A percentile compares a stretch with the other conserved stretches of the same genome.
Conservation (phyloP, 1,139 yeast species). For the Kluyveromyces sp. region DNA sequence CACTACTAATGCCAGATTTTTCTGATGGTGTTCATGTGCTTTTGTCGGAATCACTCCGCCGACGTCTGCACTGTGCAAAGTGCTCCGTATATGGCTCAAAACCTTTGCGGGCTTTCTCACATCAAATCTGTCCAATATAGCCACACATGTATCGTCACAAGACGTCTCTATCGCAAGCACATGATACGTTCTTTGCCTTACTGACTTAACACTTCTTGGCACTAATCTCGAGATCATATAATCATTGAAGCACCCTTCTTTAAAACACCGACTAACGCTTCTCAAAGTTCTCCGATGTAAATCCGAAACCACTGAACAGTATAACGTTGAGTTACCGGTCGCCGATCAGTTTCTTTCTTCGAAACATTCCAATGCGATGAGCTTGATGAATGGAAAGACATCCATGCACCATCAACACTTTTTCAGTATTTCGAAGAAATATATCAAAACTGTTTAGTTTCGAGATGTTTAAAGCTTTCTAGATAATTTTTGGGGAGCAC, state of each 20-base stretch:
- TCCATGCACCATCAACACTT: constrained; percentile 6
- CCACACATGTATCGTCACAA: constrained; percentile 92
- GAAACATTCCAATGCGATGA: not conserved
- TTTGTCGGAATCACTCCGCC: constrained; percentile 91
- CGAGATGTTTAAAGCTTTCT: not conserved
- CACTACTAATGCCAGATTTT: constrained; percentile 43
- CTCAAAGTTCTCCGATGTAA: too few relatives aligned
- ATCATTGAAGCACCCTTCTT: not conserved
- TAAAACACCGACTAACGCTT: too few relatives aligned
- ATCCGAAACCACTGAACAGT: too few relatives aligned
- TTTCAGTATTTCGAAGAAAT: not conserved
- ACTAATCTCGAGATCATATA: not conserved
- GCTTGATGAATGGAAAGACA: not conserved
- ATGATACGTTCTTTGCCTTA: constrained; percentile 37
- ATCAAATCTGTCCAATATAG: constrained; percentile 56
- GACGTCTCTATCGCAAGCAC: constrained; percentile 88
- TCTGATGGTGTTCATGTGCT: constrained; percentile 76
- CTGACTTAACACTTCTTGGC: not conserved
- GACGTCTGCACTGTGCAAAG: constrained; percentile 54
- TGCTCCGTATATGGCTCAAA: constrained; percentile 57
- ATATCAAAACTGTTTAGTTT: not conserved
- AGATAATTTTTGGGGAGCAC: too few relatives aligned
- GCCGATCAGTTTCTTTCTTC: not conserved
- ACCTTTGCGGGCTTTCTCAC: constrained; percentile 35
- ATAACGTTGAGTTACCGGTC: too few relatives aligned